Evolutionary conservation across 139 green algal genomes (phyloP).

Genomic region (Volvox africanus): DNA sequence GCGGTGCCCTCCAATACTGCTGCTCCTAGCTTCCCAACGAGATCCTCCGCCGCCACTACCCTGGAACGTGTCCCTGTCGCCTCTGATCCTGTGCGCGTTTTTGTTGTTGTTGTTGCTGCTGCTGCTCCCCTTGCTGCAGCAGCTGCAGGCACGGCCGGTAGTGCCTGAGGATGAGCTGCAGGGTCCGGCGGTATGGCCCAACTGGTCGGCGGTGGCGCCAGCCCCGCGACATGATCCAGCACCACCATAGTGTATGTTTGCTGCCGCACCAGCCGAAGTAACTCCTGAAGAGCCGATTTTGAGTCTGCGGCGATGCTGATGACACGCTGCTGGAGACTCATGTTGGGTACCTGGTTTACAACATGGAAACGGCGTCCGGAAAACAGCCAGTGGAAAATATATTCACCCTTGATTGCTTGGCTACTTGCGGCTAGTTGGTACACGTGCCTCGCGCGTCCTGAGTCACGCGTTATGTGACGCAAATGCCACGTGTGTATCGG

Average conservation of each 20-base stretch:
- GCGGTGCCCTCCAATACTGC: background rate
- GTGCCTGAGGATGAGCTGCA: background rate
- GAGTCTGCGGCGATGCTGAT: background rate
- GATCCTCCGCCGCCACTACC: background rate
- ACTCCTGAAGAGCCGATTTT: background rate
- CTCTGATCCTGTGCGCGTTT: background rate
- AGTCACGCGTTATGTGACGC: too few relatives aligned
- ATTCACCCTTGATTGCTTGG: too few relatives aligned
- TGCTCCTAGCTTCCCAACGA: background rate
- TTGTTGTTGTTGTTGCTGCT: background rate
- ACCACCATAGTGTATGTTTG: constrained; percentile 16
- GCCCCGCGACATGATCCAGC: constrained; percentile 8
- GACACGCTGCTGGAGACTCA: background rate
- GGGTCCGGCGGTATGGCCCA: background rate
- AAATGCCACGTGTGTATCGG: too few relatives aligned
- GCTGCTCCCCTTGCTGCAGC: background rate
- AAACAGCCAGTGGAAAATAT: too few relatives aligned
- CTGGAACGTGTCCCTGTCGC: background rate
- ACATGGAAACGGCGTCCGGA: background rate
- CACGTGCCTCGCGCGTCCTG: too few relatives aligned
- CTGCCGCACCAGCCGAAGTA: background rate
- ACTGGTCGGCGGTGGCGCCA: constrained; percentile 20
- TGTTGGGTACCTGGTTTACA: background rate
- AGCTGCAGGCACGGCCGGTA: background rate
- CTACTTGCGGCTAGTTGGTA: too few relatives aligned